Conservation (phyloP, 306 rosid genomes). For the Fragaria nilgerrensis region DNA sequence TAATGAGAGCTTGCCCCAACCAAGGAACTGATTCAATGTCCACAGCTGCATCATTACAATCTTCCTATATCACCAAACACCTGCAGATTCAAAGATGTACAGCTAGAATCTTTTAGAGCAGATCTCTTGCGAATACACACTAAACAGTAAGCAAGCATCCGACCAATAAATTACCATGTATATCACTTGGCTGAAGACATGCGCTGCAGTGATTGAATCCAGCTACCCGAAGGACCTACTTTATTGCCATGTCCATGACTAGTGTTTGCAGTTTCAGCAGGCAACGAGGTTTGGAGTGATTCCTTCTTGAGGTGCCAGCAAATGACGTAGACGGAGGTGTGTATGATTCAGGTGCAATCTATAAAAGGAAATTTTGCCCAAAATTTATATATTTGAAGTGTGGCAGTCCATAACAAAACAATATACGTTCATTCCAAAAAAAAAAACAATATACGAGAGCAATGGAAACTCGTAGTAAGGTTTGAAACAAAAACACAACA, state of each 20-base stretch:
- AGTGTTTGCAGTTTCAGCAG: slow-evolving; percentile 56
- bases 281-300: slow-evolving; percentile 45
- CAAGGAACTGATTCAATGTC: slow-evolving; percentile 47
- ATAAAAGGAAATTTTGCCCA: slow-evolving; percentile 27
- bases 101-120: slow-evolving; percentile 31
- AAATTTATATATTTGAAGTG: slow-evolving; percentile 8
- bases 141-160: neutral
- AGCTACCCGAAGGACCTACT: slow-evolving; percentile 84
- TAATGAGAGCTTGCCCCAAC: slow-evolving; percentile 46
- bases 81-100: slow-evolving; percentile 41
- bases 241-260: slow-evolving; percentile 53
- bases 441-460: neutral
- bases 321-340: slow-evolving; percentile 50
- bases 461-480: neutral
- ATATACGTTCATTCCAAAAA: neutral
- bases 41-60: slow-evolving; percentile 35
- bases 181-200: slow-evolving; percentile 68
- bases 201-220: slow-evolving; percentile 83
- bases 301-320: slow-evolving; percentile 63
- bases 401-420: neutral
- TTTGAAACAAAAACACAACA: neutral
- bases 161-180: slow-evolving; percentile 41
- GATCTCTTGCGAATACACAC: slow-evolving; percentile 43
- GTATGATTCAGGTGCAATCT: slow-evolving; percentile 59
- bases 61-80: slow-evolving; percentile 33